A percentile compares a stretch with the other conserved stretches of the same genome.
Conservation (phyloP, 2,329 filamentous ascomycete genomes). For the Penicillium sp. region DNA sequence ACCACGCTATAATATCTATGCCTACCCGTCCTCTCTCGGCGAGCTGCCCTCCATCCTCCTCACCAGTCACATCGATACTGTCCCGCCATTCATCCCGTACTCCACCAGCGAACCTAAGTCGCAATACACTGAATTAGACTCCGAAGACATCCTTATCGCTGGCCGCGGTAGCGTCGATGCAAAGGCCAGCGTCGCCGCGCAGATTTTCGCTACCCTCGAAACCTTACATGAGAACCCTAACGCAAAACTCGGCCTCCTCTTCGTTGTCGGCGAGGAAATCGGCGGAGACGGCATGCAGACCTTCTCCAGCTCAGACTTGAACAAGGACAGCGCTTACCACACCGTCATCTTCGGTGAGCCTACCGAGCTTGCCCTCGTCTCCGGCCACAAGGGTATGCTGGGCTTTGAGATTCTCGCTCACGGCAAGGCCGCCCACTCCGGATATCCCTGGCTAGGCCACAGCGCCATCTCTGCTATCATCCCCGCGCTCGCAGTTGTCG, state of each 20-base stretch:
- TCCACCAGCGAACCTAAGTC: slow-evolving; percentile 48
- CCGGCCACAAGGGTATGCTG: slow-evolving; percentile 86
- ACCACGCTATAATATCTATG: slow-evolving; percentile 72
- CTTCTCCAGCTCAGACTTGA: slow-evolving; percentile 49
- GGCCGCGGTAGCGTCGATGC: slow-evolving; percentile 50
- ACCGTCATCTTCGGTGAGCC: slow-evolving; percentile 91
- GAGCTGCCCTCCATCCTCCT: slow-evolving; percentile 34
- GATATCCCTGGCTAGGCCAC: slow-evolving; percentile 86
- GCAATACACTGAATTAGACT: slow-evolving; percentile 3
- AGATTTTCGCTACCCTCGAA: slow-evolving; percentile 46
- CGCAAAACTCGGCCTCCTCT: slow-evolving; percentile 53
- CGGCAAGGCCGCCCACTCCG: slow-evolving; percentile 82
- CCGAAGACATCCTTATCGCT: slow-evolving; percentile 38
- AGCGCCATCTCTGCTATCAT: slow-evolving; percentile 82
- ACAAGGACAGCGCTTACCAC: slow-evolving; percentile 54
- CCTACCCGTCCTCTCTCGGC: slow-evolving; percentile 46
- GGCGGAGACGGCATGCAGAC: slow-evolving; percentile 76
- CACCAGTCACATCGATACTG: slow-evolving; percentile 79
- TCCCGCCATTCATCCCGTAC: slow-evolving; percentile 52
- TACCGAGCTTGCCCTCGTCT: slow-evolving; percentile 81
- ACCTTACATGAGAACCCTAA: slow-evolving; percentile 43
- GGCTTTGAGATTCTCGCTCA: slow-evolving; percentile 66
- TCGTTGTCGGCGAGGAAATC: slow-evolving; percentile 79
- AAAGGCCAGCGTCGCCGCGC: slow-evolving; percentile 48
- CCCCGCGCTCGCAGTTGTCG: slow-evolving; percentile 66